Percentiles rank a stretch among this genome's conserved stretches.
Conservation (phyloP, 768 basidiomycete species). For the Cyclocybe cylindracea region DNA sequence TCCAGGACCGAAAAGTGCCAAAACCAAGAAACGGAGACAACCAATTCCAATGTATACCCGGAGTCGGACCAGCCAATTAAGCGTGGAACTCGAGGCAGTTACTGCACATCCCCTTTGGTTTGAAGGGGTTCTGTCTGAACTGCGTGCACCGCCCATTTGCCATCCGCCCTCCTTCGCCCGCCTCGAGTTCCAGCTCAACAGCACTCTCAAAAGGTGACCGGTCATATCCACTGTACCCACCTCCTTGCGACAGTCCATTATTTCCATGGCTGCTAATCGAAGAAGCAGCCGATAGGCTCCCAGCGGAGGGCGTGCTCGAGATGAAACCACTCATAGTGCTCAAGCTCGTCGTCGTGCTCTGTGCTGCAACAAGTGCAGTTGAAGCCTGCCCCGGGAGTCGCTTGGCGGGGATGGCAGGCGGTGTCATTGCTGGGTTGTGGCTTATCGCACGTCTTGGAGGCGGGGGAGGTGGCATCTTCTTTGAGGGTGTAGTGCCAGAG, state of each 20-base stretch:
- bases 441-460: conserved; percentile 54
- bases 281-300: conserved; percentile 27
- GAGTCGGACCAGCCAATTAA: conserved; percentile 12
- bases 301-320: too few species aligned
- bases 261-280: conserved; percentile 27
- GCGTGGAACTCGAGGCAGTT: conserved; percentile 63
- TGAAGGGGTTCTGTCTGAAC: conserved; percentile 70
- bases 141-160: conserved; percentile 38
- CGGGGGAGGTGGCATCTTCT: conserved; percentile 64
- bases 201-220: conserved; percentile 69
- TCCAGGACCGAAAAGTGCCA: too few species aligned
- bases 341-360: too few species aligned
- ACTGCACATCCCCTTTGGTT: conserved; percentile 63
- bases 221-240: conserved; percentile 33
- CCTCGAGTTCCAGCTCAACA: conserved; percentile 39
- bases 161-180: conserved; percentile 2
- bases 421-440: conserved; percentile 28
- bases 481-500: conserved; percentile 23
- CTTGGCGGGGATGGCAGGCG: conserved; percentile 42
- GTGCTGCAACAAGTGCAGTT: too few species aligned
- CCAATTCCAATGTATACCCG: neutral
- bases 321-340: too few species aligned
- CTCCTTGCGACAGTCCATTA: neutral
- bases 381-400: too few species aligned
- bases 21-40: too few species aligned